phyloP scores from a whole-genome alignment of 148 eudicot species.

The Vaccinium macrocarpon region DNA sequence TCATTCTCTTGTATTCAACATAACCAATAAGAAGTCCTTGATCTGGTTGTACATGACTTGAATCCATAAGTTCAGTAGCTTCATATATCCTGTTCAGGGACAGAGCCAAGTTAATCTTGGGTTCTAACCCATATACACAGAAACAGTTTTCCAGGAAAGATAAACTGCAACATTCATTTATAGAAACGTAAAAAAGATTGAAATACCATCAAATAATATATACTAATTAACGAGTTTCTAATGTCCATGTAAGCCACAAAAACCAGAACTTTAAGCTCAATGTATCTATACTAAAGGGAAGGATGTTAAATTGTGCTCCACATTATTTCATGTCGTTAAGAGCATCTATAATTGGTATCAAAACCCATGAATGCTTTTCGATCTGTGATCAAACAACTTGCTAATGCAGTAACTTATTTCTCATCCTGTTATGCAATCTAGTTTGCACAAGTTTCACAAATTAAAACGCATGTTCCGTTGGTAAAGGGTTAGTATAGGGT shows the following conservation, averaged over 20 bases:
- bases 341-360: not conserved
- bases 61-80: conserved; percentile 13
- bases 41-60: not conserved
- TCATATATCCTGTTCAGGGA: conserved; percentile 4
- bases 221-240: not conserved
- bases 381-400: not conserved
- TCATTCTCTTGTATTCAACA: conserved; percentile 26
- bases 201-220: not conserved
- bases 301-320: not conserved
- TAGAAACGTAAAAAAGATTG: not conserved
- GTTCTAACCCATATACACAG: not conserved
- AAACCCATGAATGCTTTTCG: not conserved
- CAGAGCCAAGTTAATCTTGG: not conserved
- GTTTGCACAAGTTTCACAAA: not conserved
- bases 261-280: not conserved
- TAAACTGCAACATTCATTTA: not conserved
- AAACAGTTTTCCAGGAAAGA: not conserved
- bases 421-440: not conserved
- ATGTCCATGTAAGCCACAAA: not conserved
- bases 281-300: not conserved
- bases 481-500: too few species aligned
- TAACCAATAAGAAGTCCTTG: conserved; percentile 40
- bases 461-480: not conserved
- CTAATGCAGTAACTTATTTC: not conserved
- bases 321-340: not conserved